phyloP scores from a whole-genome alignment of 176 grass and related monocot genomes.

The Thalia dealbata region DNA sequence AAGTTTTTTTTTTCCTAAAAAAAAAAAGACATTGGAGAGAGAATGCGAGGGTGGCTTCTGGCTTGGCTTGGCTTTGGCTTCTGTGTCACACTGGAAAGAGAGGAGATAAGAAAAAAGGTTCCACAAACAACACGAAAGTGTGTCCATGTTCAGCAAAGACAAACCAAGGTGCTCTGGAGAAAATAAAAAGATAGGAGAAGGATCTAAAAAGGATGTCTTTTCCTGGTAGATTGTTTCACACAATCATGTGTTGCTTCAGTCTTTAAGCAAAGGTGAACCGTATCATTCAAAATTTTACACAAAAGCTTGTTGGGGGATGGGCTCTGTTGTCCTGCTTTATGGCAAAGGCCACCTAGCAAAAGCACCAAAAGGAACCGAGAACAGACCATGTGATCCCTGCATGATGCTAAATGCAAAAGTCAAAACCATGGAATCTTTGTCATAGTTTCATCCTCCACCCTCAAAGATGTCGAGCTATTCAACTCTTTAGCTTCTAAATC shows the following conservation, averaged over 20 bases:
- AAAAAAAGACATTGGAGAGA: not conserved
- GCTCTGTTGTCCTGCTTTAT: conserved; percentile 2
- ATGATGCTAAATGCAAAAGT: not conserved
- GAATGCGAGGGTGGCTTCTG: not conserved
- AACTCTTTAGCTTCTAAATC: not conserved
- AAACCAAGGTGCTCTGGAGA: conserved; percentile 5
- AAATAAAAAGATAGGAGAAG: not conserved
- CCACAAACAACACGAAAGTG: conserved; percentile 1
- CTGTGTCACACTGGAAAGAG: not conserved
- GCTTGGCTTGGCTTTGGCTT: not conserved
- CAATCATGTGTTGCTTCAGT: not conserved
- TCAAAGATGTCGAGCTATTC: not conserved
- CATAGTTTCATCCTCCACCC: not conserved
- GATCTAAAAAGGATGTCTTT: conserved; percentile 3
- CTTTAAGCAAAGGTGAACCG: not conserved
- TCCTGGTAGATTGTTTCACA: not conserved
- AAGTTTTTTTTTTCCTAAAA: not conserved
- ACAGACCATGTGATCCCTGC: conserved; percentile 10
- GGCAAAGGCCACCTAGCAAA: not conserved
- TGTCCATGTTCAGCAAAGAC: conserved; percentile 6
- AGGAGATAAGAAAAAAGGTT: not conserved
- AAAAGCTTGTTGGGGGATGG: not conserved
- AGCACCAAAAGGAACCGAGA: not conserved
- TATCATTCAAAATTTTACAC: not conserved
- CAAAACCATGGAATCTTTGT: conserved; percentile 6